Evolutionary conservation across 2,329 filamentous ascomycete genomes (phyloP), one percentile per base, ranked within the genome.

Genomic region (Botrytis tulipae): DNA sequence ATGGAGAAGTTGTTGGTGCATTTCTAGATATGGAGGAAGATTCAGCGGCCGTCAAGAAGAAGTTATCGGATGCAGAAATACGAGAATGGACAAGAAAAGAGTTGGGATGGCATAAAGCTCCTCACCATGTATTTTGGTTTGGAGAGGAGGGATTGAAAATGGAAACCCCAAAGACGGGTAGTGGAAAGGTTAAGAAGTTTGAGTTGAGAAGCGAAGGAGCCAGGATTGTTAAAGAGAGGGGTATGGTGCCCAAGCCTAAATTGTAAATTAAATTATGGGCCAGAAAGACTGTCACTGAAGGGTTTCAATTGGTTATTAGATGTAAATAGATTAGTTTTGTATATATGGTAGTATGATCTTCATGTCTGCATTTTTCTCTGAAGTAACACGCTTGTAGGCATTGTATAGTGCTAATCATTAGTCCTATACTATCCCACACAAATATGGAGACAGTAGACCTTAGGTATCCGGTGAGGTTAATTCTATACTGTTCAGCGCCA

Each of bases 71-170:
- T 68, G 84, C 86, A 8, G 87, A 90, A 75, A 80, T 92, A n/a
- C 84, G 86, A 25, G 85, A 87, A 61, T 92, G 90, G 90, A 89
- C 89, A 1, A 85, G 88, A 69, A 83, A 87, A 76, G 86, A 84
- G 51, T 84, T 93, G 10, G 90, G 90, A 1, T 84, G 86, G 54
- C 90, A 92, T 80, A 93, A 93, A 83, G 89, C 91, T 5, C 92
- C 93, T 0, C 84, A 88, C 14, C 87, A 94, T 80, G 81, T 95
- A n/a, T 94, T 94, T 80, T 93, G 92, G 87, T 85, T 95, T 40
- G 93, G 92, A 0, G 84, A 88, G 76, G 86, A 86, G 63, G 74
- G 72, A 37, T 86, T 89, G 1, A 77, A 78, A 1, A 60, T 51
- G 32, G 83, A 84, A 1, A 84, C 91, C 46, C 91, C 91, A 16